Evolutionary conservation across 23 red algal species (phyloP), one percentile per base, ranked within the genome.

Genomic region (Chondrus crispus): DNA sequence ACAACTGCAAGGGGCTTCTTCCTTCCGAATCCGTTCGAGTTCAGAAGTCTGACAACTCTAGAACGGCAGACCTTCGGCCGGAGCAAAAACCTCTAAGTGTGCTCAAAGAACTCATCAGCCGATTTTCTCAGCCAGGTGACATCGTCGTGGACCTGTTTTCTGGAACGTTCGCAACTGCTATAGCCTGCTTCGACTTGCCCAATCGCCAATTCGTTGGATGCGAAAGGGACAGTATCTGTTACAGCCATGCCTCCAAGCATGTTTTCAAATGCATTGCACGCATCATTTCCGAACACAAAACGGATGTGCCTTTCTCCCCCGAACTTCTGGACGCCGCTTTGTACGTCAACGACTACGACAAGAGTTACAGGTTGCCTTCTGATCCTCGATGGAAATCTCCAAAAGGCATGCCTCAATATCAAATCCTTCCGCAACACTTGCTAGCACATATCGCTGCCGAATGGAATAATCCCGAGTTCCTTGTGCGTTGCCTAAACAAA

Each of bases 131-230:
- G 3, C 75, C 75, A 13, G 46, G 36, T 13, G 75, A 80, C 40
- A 16, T 55, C 14, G 75, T 80, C 39, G 39, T 80, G 16, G 46
- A 80, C 33, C 39, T 55, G 42, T 80, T 45, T 38, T 9, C 5
- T 3, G 39, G 75, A 3, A 80, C 36, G 14, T 55, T 80, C 22
- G 16, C 75, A 11, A 55, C 18, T 45, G n/a, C n/a, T n/a, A n/a
- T n/a, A n/a, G n/a, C n/a, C n/a, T n/a, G n/a, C n/a, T n/a, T n/a
- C n/a, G n/a, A n/a, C n/a, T n/a, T n/a, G n/a, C n/a, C n/a, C n/a
- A n/a, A n/a, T n/a, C n/a, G n/a, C n/a, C n/a, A 62, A 38, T 82
- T 82, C 53, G 50, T 82, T 42, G 77, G 28, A 48, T 82, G 77
- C 46, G 77, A 82, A 38, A 41, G 47, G 22, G 77, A 82, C 77